Base-by-base conservation (phyloP, 176 grass and related monocot genomes). In the Secale cereale region DNA sequence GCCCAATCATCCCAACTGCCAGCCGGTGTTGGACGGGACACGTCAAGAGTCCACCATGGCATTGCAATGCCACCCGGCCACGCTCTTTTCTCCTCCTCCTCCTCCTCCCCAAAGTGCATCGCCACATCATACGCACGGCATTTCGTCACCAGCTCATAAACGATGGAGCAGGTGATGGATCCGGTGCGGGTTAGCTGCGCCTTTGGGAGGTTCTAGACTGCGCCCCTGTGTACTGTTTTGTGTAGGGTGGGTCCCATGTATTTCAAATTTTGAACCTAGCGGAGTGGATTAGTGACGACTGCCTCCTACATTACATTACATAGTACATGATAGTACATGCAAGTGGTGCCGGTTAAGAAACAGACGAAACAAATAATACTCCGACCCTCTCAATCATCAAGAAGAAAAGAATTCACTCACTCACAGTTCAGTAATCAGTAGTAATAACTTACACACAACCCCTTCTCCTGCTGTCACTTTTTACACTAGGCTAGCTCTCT, bases 191-290 rank as follows among this genome's bases (percentile, higher is more conserved):
- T 56, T 56, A 56, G 52, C 54, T 57, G 7, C 20, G 1, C 54
- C 19, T 22, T 9, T 22, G 7, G 54, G 54, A 57, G 20, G 19
- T 57, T 57, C 54, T 22, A 57, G 54, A 52, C 37, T 40, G 8
- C 6, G 6, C 37, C 9, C 37, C 8, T 0, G 37, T 40, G 30
- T 1, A 1, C 30, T 31, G 35, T 36, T 0, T 7, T 7, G 46
- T 50, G 5, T 50, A 17, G 15, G 5, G 4, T 16, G 14, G 14
- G 46, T 17, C 46, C 46, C 46, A 50, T 82, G 19, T 83, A 32
- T 81, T 84, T 91, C 85, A 77, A 86, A 92, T 14, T 88, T 89
- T 83, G 86, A 92, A 86, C 65, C 6, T 26, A 8, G 83, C 28
- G 61, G 52, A 52, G 72, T 78, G 72, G 82, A 82, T 88, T 87